phyloP scores from a whole-genome alignment of 176 grass and related monocot species.

The Guadua angustifolia region DNA sequence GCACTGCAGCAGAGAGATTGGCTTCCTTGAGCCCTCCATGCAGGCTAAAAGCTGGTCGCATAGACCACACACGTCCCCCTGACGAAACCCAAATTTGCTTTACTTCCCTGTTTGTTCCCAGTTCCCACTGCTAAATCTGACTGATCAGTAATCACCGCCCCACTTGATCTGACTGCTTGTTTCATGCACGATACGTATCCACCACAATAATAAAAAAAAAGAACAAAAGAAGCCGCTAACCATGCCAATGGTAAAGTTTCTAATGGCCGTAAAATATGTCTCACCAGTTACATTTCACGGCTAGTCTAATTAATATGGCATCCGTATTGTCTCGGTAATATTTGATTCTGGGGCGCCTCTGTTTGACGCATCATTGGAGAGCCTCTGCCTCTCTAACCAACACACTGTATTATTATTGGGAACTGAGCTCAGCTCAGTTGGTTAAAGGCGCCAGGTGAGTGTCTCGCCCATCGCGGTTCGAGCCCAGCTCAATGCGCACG shows the following conservation, averaged over 20 bases:
- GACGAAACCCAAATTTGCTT: slow-evolving; percentile 30
- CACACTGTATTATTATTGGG: too few relatives aligned
- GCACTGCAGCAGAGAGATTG: slow-evolving; percentile 26
- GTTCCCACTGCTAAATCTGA: slow-evolving; percentile 39
- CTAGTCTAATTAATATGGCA: neutral
- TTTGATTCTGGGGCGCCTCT: neutral
- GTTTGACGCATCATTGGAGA: neutral
- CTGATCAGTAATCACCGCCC: slow-evolving; percentile 35
- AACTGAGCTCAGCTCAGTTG: too few relatives aligned
- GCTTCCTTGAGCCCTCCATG: slow-evolving; percentile 24
- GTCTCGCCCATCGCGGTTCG: too few relatives aligned
- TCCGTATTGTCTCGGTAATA: too few relatives aligned
- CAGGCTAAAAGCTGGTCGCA: slow-evolving; percentile 43
- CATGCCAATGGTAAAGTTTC: neutral
- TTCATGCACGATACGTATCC: slow-evolving; percentile 26
- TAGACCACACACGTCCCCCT: slow-evolving; percentile 48
- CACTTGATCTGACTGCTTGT: slow-evolving; percentile 45
- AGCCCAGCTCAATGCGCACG: too few relatives aligned
- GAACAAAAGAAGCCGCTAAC: neutral
- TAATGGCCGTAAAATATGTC: neutral
- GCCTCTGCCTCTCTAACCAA: neutral
- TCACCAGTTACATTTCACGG: neutral
- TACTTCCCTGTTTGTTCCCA: slow-evolving; percentile 21
- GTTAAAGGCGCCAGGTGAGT: too few relatives aligned
- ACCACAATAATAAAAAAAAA: neutral